A percentile compares a stretch with the other conserved stretches of the same genome.
phyloP scores from a whole-genome alignment of 2,329 filamentous ascomycete genomes.

The Bimuria novae-zelandiae region DNA sequence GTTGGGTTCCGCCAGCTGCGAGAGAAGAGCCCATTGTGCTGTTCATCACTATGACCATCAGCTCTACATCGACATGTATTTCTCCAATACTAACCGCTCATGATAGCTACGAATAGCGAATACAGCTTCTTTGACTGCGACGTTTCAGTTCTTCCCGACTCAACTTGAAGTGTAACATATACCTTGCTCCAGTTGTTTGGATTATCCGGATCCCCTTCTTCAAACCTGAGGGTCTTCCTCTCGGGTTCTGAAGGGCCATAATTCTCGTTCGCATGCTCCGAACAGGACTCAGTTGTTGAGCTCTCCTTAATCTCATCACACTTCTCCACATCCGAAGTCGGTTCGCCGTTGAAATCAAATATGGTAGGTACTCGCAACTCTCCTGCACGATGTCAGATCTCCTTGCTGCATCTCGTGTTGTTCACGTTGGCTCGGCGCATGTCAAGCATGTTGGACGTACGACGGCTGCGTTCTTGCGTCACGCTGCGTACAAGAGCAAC shows the following conservation, averaged over 20 bases:
- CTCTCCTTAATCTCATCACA: constrained; percentile 34
- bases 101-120: constrained; percentile 60
- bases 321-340: constrained; percentile 28
- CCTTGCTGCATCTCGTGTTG: not conserved
- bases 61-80: not conserved
- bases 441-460: constrained; percentile 14
- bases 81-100: constrained; percentile 57
- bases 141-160: not conserved
- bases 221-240: constrained; percentile 45
- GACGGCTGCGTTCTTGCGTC: constrained; percentile 26
- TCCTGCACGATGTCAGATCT: constrained; percentile 21
- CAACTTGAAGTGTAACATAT: not conserved
- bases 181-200: constrained; percentile 51
- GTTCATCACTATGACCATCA: constrained; percentile 55
- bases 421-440: not conserved
- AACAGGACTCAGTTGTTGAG: constrained; percentile 17
- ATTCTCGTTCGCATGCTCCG: constrained; percentile 8
- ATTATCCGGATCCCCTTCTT: constrained; percentile 45
- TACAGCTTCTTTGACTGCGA: constrained; percentile 58
- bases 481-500: constrained; percentile 34
- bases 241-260: constrained; percentile 1
- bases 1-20: constrained; percentile 65
- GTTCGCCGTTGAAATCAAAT: constrained; percentile 30
- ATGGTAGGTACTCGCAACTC: constrained; percentile 23
- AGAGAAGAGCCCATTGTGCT: constrained; percentile 69